phyloP scores from a whole-genome alignment of 495 filamentous ascomycete species.

The Penicillium fimorum region DNA sequence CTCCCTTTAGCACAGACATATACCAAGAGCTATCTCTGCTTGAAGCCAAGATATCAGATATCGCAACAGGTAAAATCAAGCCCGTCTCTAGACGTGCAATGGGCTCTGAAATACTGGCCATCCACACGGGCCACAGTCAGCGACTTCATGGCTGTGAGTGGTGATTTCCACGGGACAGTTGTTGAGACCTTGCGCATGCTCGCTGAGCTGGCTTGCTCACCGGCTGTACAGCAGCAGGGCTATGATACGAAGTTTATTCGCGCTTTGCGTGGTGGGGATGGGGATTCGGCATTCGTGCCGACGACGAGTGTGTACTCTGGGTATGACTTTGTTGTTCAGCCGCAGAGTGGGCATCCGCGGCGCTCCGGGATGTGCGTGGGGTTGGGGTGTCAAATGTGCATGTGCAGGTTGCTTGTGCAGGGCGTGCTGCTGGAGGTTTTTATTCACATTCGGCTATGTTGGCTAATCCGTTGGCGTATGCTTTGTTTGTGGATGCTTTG shows the following conservation, averaged over 20 bases:
- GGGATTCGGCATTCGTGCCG: slow-evolving; percentile 46
- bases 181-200: slow-evolving; percentile 25
- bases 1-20: background rate
- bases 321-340: slow-evolving; percentile 46
- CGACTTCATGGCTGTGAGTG: slow-evolving; percentile 43
- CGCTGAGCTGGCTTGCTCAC: slow-evolving; percentile 25
- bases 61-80: background rate
- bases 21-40: background rate
- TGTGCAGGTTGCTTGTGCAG: slow-evolving; percentile 38
- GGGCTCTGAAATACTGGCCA: slow-evolving; percentile 52
- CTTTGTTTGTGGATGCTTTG: slow-evolving; percentile 45
- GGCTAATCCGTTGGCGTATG: slow-evolving; percentile 39
- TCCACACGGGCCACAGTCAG: slow-evolving; percentile 30
- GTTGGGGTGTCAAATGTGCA: slow-evolving; percentile 46
- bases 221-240: slow-evolving; percentile 39
- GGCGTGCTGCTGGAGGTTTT: slow-evolving; percentile 29
- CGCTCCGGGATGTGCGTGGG: slow-evolving; percentile 27
- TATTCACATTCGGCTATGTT: slow-evolving; percentile 42
- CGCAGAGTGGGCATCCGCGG: slow-evolving; percentile 43
- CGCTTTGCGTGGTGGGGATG: slow-evolving; percentile 33
- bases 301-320: slow-evolving; percentile 44
- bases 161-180: slow-evolving; percentile 48
- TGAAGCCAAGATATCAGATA: background rate
- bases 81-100: slow-evolving; percentile 40
- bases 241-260: slow-evolving; percentile 39